Conservation (phyloP, 805 yeast species). For the Kazachstania taianensis region DNA sequence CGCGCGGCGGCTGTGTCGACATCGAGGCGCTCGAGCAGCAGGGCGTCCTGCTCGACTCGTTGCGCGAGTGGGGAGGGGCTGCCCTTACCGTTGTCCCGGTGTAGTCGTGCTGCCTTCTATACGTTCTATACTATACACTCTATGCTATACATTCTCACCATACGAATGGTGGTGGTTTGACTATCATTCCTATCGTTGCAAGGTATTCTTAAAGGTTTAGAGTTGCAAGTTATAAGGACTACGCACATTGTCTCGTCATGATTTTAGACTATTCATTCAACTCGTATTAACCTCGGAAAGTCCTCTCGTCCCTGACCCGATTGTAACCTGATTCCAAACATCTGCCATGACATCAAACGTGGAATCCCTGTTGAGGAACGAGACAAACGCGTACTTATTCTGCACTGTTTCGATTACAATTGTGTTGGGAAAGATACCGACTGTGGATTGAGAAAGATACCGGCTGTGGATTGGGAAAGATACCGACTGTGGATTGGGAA, state of each 20-base stretch:
- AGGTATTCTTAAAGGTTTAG: too few species aligned
- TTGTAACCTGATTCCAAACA: constrained; percentile 46
- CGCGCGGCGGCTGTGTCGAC: constrained; percentile 88
- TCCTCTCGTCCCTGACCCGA: constrained; percentile 8
- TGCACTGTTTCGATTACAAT: constrained; percentile 54
- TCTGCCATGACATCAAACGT: constrained; percentile 41
- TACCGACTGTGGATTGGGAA: too few species aligned
- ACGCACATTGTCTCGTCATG: too few species aligned
- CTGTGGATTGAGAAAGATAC: too few species aligned
- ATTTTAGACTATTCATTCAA: constrained; percentile 19
- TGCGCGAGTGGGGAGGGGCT: constrained; percentile 31
- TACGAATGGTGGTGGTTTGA: too few species aligned
- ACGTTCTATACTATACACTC: too few species aligned
- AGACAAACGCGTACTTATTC: constrained; percentile 52
- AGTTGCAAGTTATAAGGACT: too few species aligned
- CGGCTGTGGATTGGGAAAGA: too few species aligned
- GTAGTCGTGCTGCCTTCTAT: too few species aligned
- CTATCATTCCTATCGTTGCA: too few species aligned
- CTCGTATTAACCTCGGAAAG: constrained; percentile 17
- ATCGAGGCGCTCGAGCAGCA: constrained; percentile 50
- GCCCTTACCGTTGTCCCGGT: constrained; percentile 10
- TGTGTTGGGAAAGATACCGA: constrained; percentile 61
- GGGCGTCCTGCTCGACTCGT: constrained; percentile 40
- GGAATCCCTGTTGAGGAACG: constrained; percentile 51
- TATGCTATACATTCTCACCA: too few species aligned